These are phyloP conservation scores for Hyaloperonospora brassicae DNA, from an alignment of 352 stramenopile genomes.

Conservation along the genomic window DNA sequence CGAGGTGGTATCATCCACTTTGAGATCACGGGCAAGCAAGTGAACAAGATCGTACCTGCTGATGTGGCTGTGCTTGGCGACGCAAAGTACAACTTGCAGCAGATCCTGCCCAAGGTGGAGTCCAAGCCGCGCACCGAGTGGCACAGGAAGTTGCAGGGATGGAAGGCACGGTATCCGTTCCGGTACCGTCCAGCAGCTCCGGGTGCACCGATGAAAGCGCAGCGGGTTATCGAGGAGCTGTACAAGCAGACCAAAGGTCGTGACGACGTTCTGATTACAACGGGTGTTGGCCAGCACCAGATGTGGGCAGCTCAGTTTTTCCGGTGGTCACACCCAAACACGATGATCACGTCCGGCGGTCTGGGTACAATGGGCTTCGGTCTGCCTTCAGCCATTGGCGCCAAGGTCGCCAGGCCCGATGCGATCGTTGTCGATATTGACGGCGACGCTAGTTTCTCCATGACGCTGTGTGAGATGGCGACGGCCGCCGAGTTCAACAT, in stretches of 20 bases:
- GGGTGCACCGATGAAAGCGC: conserved; percentile 85
- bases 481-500: conserved; percentile 92
- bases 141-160: conserved; percentile 86
- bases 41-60: conserved; percentile 79
- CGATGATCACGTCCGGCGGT: conserved; percentile 90
- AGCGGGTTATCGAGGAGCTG: conserved; percentile 91
- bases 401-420: conserved; percentile 89
- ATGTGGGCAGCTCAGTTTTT: conserved; percentile 96
- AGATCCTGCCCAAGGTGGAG: conserved; percentile 77
- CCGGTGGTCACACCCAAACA: conserved; percentile 90
- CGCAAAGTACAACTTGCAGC: conserved; percentile 89
- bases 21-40: conserved; percentile 87
- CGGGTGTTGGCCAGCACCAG: conserved; percentile 93
- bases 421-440: conserved; percentile 88
- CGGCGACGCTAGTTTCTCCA: conserved; percentile 93
- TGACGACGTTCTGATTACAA: conserved; percentile 91
- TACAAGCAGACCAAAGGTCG: conserved; percentile 89
- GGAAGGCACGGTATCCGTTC: conserved; percentile 91
- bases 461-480: conserved; percentile 95
- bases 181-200: conserved; percentile 73
- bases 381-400: conserved; percentile 89
- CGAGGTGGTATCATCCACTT: conserved; percentile 94
- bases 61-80: conserved; percentile 73
- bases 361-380: conserved; percentile 94
- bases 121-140: conserved; percentile 83